Evolutionary conservation across 768 basidiomycete genomes (phyloP), one percentile per base, ranked within the genome.

Genomic region (Gyrodon lividus): DNA sequence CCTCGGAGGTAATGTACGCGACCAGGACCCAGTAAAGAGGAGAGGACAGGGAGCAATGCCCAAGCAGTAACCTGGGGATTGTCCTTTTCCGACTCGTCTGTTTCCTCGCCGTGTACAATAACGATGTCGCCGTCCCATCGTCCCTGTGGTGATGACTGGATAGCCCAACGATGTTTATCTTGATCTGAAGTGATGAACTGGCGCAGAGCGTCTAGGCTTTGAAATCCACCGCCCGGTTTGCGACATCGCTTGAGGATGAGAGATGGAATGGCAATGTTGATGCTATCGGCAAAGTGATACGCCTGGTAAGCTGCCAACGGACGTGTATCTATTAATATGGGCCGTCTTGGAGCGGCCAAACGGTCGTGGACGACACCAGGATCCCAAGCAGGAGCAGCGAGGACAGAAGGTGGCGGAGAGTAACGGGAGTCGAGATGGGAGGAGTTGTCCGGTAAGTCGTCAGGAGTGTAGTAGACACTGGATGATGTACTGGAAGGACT

Each of bases 221-320:
- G 82, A 58, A 90, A 81, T 2, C 80, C 83, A 56, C 78, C 82
- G 28, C 79, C 83, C 2, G 86, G 81, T 64, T 88, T 89, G 54
- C 83, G 77, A 56, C 80, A 86, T 17, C 93, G 84, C 68, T 92
- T 93, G 59, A 94, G 82, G 62, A 97, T 92, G 61, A 97, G 82
- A 22, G 90, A 88, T 0, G 94, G 93, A 38, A 97, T 89, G 28
- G 87, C 87, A 43, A 97, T 77, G 69, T 94, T 94, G 53, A 92
- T 79, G 66, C 86, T 88, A 57, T 83, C 73, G 34, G 74, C 65
- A 46, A 97, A 69, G 66, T 84, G 89, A 50, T 76, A 78, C 3
- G 81, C 72, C 31, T 84, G 74, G 71, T 84, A 91, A 9, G 82
- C 74, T 1, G 80, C 74, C 17, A 84, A 75, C 4, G 88, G 83